A percentile compares a stretch with the other conserved stretches of the same genome.
phyloP scores from a whole-genome alignment of 257 asterid species.

The Forsythia viridissima region DNA sequence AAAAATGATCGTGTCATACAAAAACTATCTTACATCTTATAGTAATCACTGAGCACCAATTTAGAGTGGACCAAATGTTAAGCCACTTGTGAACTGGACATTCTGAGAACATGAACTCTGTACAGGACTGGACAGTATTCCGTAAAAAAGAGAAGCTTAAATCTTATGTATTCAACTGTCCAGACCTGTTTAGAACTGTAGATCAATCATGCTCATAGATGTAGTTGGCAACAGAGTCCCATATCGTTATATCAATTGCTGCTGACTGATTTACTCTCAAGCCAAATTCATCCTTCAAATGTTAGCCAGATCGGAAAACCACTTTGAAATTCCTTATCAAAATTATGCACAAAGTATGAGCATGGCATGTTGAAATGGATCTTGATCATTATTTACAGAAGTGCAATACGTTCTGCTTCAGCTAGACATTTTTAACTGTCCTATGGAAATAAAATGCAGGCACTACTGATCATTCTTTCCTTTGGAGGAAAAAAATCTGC shows the following conservation, averaged over 20 bases:
- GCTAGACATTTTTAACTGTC: constrained; percentile 23
- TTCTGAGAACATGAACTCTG: not conserved
- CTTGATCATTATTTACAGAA: constrained; percentile 41
- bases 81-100: not conserved
- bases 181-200: not conserved
- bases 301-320: not conserved
- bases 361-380: constrained; percentile 4
- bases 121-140: not conserved
- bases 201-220: not conserved
- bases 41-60: not conserved
- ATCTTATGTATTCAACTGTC: not conserved
- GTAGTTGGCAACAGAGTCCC: not conserved
- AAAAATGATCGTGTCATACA: not conserved
- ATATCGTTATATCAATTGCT: not conserved
- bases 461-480: constrained; percentile 49
- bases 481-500: constrained; percentile 83
- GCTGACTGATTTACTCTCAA: not conserved
- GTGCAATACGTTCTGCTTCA: constrained; percentile 12
- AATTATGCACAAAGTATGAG: constrained; percentile 10
- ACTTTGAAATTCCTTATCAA: constrained; percentile 4
- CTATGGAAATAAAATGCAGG: constrained; percentile 10
- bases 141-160: not conserved
- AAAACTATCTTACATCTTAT: not conserved
- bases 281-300: not conserved
- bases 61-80: not conserved